Percentiles rank a stretch among this genome's conserved stretches.
These are phyloP conservation scores for Misopates orontium DNA, from an alignment of 257 asterid species.

Conservation along the genomic window DNA sequence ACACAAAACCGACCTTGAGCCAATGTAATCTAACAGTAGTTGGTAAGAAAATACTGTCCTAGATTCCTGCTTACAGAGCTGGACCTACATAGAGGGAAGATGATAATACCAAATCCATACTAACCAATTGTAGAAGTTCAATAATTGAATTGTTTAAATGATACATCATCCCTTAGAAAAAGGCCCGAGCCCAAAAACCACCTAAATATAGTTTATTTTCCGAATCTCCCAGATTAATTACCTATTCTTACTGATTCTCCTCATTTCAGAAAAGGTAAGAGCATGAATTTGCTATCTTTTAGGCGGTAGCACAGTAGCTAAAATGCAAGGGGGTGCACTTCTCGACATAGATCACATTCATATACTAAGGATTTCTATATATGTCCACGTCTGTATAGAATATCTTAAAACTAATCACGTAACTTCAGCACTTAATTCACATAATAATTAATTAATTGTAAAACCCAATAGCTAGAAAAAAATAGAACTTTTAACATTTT, in stretches of 20 bases:
- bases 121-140: background rate
- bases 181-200: background rate
- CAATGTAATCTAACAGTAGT: background rate
- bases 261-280: background rate
- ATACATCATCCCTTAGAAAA: background rate
- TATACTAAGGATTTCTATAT: background rate
- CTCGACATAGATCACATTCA: background rate
- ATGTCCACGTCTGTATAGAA: background rate
- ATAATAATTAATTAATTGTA: background rate
- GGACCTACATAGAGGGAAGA: background rate
- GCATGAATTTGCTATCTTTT: background rate
- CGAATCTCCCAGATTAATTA: background rate
- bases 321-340: background rate
- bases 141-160: background rate
- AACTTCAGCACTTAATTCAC: background rate
- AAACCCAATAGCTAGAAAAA: background rate
- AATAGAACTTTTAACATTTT: background rate
- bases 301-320: background rate
- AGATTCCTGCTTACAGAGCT: background rate
- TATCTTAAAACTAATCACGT: background rate
- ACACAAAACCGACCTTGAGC: background rate
- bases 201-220: background rate
- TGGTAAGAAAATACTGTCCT: background rate
- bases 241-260: background rate
- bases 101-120: background rate